Evolutionary conservation across 345 rosid genomes (phyloP).

Genomic region (Punica granatum): DNA sequence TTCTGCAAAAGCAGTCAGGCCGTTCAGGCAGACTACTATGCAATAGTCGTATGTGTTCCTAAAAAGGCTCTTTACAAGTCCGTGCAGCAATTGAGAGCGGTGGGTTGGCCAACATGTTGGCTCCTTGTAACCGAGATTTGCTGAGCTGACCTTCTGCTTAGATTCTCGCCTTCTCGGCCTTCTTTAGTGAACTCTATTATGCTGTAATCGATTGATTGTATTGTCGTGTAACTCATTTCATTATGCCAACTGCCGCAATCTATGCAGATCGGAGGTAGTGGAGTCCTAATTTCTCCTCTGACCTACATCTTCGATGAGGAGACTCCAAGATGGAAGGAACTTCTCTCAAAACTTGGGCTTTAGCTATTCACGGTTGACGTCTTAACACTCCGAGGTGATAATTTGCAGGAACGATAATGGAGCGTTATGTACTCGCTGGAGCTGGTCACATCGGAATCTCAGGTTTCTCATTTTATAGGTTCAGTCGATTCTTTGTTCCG

Average conservation of each 20-base stretch:
- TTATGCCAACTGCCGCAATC: neutral
- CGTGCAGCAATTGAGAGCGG: constrained; percentile 84
- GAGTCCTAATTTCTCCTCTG: constrained; percentile 78
- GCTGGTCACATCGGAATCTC: no score
- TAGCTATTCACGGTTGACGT: constrained; percentile 4
- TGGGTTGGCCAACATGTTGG: constrained; percentile 19
- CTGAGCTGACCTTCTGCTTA: neutral
- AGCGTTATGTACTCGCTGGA: no score
- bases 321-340: constrained; percentile 87
- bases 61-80: constrained; percentile 70
- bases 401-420: no score
- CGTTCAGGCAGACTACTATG: constrained; percentile 57
- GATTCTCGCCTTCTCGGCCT: neutral
- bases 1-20: constrained; percentile 52
- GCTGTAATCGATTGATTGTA: neutral
- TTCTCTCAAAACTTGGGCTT: constrained; percentile 50
- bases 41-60: constrained; percentile 81
- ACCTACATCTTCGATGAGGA: constrained; percentile 97
- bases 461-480: no score
- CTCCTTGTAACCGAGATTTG: neutral
- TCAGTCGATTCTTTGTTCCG: no score
- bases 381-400: neutral
- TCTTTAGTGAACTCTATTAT: neutral
- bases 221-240: neutral
- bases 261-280: constrained; percentile 81